These are phyloP conservation scores for Globisporangium takayamanum DNA, from an alignment of 352 stramenopile genomes.

Conservation along the genomic window DNA sequence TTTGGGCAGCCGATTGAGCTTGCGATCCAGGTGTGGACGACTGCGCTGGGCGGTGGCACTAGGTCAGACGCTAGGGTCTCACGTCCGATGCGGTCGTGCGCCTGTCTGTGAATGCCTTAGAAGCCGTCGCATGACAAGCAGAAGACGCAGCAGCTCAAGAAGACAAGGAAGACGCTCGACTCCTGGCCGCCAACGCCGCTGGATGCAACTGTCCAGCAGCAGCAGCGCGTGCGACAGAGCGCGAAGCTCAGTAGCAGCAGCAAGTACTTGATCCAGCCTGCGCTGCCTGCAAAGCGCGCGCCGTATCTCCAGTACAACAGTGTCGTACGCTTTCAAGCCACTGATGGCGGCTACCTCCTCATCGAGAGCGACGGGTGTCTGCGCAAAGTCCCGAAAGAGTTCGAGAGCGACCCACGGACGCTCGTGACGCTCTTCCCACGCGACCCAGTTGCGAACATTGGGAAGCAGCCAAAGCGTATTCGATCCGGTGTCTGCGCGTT, in stretches of 20 bases:
- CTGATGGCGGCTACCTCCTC: conserved; percentile 32
- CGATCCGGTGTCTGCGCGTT: conserved; percentile 20
- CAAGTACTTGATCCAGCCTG: not conserved
- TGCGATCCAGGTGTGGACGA: conserved; percentile 25
- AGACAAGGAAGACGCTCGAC: too few relatives aligned
- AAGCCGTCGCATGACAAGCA: too few relatives aligned
- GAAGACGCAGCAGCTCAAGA: too few relatives aligned
- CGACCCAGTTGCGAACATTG: conserved; percentile 14
- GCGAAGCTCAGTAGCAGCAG: not conserved
- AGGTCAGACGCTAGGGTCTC: too few relatives aligned
- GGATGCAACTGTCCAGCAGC: too few relatives aligned
- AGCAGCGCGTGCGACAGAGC: not conserved
- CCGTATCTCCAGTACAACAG: conserved; percentile 27
- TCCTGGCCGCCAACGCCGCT: too few relatives aligned
- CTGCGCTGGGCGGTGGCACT: not conserved
- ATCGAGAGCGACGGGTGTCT: conserved; percentile 28
- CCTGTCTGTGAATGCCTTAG: too few relatives aligned
- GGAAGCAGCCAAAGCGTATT: conserved; percentile 20
- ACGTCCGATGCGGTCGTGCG: too few relatives aligned
- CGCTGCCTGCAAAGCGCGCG: not conserved
- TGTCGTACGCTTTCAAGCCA: conserved; percentile 29
- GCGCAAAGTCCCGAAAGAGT: conserved; percentile 20
- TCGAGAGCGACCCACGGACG: conserved; percentile 24
- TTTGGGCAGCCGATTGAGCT: conserved; percentile 45
- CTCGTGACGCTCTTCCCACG: conserved; percentile 33